Conservation (phyloP, 176 grass and related monocot genomes). For the Bromus sterilis region DNA sequence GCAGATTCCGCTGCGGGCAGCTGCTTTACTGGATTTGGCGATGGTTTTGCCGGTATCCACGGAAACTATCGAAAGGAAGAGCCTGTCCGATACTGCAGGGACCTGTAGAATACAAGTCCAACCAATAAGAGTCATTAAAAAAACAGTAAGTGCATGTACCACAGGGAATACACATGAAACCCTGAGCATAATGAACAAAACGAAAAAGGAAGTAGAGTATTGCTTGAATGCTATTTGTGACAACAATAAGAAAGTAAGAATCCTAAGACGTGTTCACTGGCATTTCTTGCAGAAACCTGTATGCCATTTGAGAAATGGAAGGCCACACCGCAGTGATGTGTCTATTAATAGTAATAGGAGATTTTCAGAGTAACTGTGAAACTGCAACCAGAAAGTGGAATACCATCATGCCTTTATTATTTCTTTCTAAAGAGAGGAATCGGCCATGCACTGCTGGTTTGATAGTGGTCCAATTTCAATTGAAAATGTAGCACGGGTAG, state of each 20-base stretch:
- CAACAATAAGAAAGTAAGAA: neutral
- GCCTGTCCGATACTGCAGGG: conserved; percentile 76
- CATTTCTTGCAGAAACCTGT: neutral
- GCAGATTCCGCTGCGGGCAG: conserved; percentile 65
- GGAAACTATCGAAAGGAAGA: conserved; percentile 72
- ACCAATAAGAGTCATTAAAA: neutral
- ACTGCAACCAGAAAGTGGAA: neutral
- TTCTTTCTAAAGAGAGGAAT: neutral
- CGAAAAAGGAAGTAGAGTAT: neutral
- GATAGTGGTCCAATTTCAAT: neutral
- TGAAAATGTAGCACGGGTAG: neutral
- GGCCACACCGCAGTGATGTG: neutral
- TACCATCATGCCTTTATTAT: neutral
- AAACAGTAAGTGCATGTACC: neutral
- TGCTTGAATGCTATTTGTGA: neutral
- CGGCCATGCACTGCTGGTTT: neutral
- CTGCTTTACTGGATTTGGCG: conserved; percentile 70
- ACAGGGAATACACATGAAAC: neutral
- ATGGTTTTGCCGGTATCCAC: conserved; percentile 68
- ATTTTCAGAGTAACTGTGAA: neutral
- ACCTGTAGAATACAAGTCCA: conserved; percentile 42
- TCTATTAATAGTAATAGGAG: neutral
- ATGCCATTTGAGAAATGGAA: neutral
- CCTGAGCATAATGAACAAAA: neutral
- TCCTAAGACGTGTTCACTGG: neutral